These are phyloP conservation scores for Globisporangium takayamanum DNA, from an alignment of 352 stramenopile species.

Conservation along the genomic window DNA sequence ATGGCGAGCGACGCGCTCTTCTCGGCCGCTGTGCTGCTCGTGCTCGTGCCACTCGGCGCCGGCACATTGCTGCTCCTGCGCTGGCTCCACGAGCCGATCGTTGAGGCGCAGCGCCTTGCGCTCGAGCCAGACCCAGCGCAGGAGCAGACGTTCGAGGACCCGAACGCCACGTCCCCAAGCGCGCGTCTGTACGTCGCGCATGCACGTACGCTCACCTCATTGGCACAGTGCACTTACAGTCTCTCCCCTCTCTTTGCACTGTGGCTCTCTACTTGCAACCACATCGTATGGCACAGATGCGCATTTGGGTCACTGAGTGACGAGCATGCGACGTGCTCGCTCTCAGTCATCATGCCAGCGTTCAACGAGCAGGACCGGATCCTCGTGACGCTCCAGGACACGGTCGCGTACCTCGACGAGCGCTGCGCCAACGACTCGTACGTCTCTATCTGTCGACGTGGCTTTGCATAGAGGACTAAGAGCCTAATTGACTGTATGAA, in stretches of 20 bases:
- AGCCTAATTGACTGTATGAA: background rate
- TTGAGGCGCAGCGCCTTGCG: slow-evolving; percentile 43
- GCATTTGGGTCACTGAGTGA: slow-evolving; percentile 59
- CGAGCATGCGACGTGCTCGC: slow-evolving; percentile 37
- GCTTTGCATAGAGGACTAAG: background rate
- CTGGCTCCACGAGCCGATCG: slow-evolving; percentile 56
- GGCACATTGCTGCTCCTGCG: slow-evolving; percentile 31
- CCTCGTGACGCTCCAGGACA: slow-evolving; percentile 86
- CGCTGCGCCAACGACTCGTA: slow-evolving; percentile 42
- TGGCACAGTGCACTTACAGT: background rate
- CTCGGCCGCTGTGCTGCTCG: slow-evolving; percentile 19
- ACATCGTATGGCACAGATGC: slow-evolving; percentile 15
- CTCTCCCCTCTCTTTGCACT: background rate
- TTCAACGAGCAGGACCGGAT: slow-evolving; percentile 94
- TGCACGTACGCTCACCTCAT: too few species aligned
- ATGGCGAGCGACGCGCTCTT: slow-evolving; percentile 16
- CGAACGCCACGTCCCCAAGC: slow-evolving; percentile 22
- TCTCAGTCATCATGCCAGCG: slow-evolving; percentile 92
- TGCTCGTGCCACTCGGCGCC: slow-evolving; percentile 13
- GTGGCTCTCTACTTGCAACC: background rate
- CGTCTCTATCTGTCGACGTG: slow-evolving; percentile 5
- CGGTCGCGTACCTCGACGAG: slow-evolving; percentile 82
- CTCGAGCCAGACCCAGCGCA: slow-evolving; percentile 39
- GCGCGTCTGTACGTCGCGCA: slow-evolving; percentile 27
- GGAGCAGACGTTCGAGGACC: slow-evolving; percentile 56